Base-by-base conservation (phyloP, 2,329 filamentous ascomycete species). In the Neonectria hederae region DNA sequence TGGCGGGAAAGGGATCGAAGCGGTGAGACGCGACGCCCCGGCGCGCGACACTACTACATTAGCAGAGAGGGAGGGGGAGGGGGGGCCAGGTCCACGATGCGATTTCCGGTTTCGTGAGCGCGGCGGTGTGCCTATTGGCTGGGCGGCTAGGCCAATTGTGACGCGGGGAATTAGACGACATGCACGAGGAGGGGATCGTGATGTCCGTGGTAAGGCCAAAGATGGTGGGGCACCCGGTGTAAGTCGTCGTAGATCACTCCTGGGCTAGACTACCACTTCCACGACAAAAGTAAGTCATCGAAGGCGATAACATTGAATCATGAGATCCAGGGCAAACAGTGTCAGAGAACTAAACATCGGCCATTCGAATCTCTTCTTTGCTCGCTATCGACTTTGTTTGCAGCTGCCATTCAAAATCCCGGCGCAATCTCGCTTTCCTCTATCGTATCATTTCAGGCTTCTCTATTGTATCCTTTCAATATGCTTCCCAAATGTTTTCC, bases 61-160 rank as follows among this genome's bases (percentile, higher is more conserved):
- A n/a, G n/a, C n/a, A n/a, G n/a, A n/a, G n/a, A 26, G 42, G 14
- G 19, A 43, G 43, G 59, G 51, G 51, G 59, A 43, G 46, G 40
- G 45, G 58, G 54, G 54, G 59, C 35, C 24, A 59, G 49, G 28
- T 54, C 42, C 30, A 55, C 30, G 51, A 46, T 24, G 54, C 32
- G 21, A 69, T 72, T 72, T 56, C 70, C 70, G 60, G 68, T 72
- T 72, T 71, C 52, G 71, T 69, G 42, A 51, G 35, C 24, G 17
- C 45, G 52, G 65, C 56, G 26, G 21, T 42, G 35, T 57, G 45
- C 54, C 69, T 56, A 72, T 72, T 72, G 70, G 70, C 45, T 62
- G 49, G 38, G 24, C 35, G 10, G 3, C 22, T 43, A 30, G 42
- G 26, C 62, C 65, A 66, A 62, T 62, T 62, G 52, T 35, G 45